A percentile compares a stretch with the other conserved stretches of the same genome.
phyloP scores from a whole-genome alignment of 768 basidiomycete genomes.

The Pulveroboletus sp. region DNA sequence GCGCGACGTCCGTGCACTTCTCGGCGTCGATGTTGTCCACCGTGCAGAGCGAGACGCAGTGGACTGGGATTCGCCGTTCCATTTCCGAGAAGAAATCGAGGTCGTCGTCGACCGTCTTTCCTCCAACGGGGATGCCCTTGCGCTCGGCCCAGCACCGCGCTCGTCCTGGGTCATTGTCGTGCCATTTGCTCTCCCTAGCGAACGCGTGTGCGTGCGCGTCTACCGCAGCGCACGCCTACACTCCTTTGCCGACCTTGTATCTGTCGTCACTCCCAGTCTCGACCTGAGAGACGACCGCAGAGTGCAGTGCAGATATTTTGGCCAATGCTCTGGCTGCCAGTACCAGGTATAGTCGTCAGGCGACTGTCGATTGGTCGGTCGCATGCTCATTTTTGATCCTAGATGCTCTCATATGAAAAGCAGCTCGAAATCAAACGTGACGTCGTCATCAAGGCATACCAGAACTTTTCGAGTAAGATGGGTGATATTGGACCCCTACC shows the following conservation, averaged over 20 bases:
- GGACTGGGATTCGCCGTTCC: constrained; percentile 59
- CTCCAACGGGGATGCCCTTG: constrained; percentile 63
- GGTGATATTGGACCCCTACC: constrained; percentile 22
- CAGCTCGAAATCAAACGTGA: constrained; percentile 86
- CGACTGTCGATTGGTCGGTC: background rate
- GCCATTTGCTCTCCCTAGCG: constrained; percentile 82
- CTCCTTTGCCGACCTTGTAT: constrained; percentile 72
- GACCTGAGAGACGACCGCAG: constrained; percentile 60
- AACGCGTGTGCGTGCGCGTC: constrained; percentile 67
- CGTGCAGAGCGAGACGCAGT: constrained; percentile 41
- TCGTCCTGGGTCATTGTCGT: constrained; percentile 78
- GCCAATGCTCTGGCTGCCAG: constrained; percentile 88
- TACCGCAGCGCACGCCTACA: constrained; percentile 67
- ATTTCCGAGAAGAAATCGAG: constrained; percentile 56
- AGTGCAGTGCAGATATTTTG: constrained; percentile 83
- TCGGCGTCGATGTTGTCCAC: constrained; percentile 58
- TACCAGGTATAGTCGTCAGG: constrained; percentile 58
- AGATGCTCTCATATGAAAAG: constrained; percentile 85
- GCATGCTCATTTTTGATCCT: background rate
- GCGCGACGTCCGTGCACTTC: constrained; percentile 61
- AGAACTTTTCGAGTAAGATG: constrained; percentile 54
- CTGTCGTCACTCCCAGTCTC: constrained; percentile 57
- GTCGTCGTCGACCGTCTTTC: constrained; percentile 61
- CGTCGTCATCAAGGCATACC: constrained; percentile 80
- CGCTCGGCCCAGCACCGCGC: constrained; percentile 41